phyloP scores from a whole-genome alignment of 805 yeast species.

The Pichia membranifaciens region DNA sequence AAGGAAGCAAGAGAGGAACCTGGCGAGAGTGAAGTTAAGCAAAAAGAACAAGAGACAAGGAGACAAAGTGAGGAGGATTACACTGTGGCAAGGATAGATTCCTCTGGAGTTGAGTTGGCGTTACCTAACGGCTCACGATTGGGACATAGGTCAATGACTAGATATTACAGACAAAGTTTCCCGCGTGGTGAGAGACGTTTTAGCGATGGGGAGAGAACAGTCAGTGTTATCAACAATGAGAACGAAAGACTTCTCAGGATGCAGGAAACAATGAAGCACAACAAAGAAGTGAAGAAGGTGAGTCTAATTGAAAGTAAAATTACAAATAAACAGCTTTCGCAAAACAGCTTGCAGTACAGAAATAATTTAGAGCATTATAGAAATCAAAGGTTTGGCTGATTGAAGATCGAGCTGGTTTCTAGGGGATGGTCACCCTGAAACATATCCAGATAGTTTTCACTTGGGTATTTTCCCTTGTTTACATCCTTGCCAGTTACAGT shows the following conservation, averaged over 20 bases:
- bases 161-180: conserved; percentile 61
- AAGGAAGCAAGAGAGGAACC: conserved; percentile 4
- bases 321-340: conserved; percentile 30
- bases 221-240: conserved; percentile 18
- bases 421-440: conserved; percentile 14
- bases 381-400: conserved; percentile 18
- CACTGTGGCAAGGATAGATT: conserved; percentile 27
- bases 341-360: conserved; percentile 51
- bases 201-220: conserved; percentile 58
- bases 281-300: conserved; percentile 42
- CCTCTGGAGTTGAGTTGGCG: conserved; percentile 53
- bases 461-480: no score
- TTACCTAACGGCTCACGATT: conserved; percentile 72
- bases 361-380: conserved; percentile 77
- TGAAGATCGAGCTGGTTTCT: conserved; percentile 15
- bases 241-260: conserved; percentile 15
- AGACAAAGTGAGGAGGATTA: conserved; percentile 23
- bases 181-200: conserved; percentile 37
- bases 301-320: conserved; percentile 19
- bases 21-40: background rate
- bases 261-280: conserved; percentile 13
- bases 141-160: conserved; percentile 70
- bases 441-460: background rate
- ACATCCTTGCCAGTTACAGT: no score
- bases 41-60: background rate